phyloP scores from a whole-genome alignment of 139 green algal genomes.

The Limnomonas spitsbergensis region DNA sequence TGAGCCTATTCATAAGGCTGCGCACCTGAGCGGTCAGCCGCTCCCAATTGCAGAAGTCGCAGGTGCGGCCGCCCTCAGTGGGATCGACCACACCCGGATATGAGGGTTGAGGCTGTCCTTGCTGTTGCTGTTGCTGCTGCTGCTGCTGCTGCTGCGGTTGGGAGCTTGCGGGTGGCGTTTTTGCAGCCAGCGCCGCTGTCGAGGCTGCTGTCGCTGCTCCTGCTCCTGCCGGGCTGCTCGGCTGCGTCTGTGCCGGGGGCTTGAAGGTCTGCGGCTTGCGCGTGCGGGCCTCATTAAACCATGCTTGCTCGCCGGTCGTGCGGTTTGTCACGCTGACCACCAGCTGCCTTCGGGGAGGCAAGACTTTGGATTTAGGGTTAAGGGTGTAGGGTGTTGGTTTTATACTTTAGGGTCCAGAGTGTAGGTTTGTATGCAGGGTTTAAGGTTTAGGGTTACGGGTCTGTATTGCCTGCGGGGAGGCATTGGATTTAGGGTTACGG shows the following conservation, averaged over 20 bases:
- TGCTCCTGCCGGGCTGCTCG: neutral
- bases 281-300: neutral
- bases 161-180: neutral
- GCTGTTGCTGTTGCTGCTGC: neutral
- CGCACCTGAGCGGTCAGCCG: constrained; percentile 55
- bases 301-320: neutral
- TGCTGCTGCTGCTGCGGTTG: neutral
- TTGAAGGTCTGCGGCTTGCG: neutral
- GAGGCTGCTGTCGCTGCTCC: neutral
- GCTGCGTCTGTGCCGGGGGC: neutral
- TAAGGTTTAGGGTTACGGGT: no score
- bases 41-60: constrained; percentile 76
- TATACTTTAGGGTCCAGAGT: no score
- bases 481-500: no score
- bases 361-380: no score
- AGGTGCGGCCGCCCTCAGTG: constrained; percentile 24
- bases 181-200: neutral
- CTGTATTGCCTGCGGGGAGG: no score
- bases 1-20: no score
- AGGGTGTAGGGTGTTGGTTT: no score
- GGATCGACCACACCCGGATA: no score
- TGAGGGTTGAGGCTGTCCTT: neutral
- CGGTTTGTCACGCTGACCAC: neutral
- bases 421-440: no score
- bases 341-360: constrained; percentile 3